phyloP scores from a whole-genome alignment of 2,329 filamentous ascomycete species.

The Hypomyces perniciosus region DNA sequence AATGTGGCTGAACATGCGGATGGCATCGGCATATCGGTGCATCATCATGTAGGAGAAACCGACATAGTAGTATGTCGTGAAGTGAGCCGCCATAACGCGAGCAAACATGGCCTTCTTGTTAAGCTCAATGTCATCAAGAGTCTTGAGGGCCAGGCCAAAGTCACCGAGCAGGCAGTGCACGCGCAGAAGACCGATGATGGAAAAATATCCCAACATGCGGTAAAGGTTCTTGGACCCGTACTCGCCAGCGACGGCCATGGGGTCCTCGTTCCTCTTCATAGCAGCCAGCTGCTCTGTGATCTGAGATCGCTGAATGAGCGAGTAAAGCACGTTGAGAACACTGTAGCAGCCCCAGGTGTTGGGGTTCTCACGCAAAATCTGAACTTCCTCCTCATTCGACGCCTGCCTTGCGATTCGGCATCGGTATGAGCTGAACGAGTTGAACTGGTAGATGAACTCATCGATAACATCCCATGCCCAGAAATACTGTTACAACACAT shows the following conservation, averaged over 20 bases:
- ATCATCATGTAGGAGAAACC: slow-evolving; percentile 99
- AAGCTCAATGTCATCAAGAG: slow-evolving; percentile 97
- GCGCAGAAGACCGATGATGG: slow-evolving; percentile 92
- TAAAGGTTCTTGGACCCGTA: slow-evolving; percentile 93
- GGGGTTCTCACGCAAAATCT: slow-evolving; percentile 88
- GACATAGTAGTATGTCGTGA: slow-evolving; percentile 99
- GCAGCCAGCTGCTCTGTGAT: slow-evolving; percentile 96
- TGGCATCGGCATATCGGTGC: slow-evolving; percentile 97
- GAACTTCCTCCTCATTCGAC: slow-evolving; percentile 86
- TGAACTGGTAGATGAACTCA: slow-evolving; percentile 99
- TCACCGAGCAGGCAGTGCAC: slow-evolving; percentile 96
- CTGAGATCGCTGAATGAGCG: slow-evolving; percentile 94
- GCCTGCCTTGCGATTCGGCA: slow-evolving; percentile 79
- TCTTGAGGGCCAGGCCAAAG: slow-evolving; percentile 97
- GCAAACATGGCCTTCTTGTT: slow-evolving; percentile 99
- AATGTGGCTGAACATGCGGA: slow-evolving; percentile 99
- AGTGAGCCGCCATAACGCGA: slow-evolving; percentile 98
- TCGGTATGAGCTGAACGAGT: slow-evolving; percentile 97
- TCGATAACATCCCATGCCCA: slow-evolving; percentile 99
- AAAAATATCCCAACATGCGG: slow-evolving; percentile 98
- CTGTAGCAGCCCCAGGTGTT: slow-evolving; percentile 99
- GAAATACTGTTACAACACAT: slow-evolving; percentile 63
- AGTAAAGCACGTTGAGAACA: slow-evolving; percentile 98
- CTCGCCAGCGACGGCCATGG: slow-evolving; percentile 80
- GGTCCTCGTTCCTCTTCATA: slow-evolving; percentile 90